Conservation (phyloP, 129 eudicot species). For the Gnaphalium uliginosum region DNA sequence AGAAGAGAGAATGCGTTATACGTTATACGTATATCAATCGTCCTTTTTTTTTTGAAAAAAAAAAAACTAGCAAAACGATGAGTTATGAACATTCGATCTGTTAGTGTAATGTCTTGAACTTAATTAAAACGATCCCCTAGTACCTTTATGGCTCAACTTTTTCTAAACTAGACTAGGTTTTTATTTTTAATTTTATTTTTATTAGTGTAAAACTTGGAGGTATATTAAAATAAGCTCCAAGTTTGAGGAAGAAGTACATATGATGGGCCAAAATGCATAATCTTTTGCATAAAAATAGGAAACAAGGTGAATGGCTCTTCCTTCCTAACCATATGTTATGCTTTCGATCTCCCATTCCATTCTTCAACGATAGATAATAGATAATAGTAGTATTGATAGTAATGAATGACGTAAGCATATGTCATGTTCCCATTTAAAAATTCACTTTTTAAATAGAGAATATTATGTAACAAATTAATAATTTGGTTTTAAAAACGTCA, state of each 20-base stretch:
- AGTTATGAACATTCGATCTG: background rate
- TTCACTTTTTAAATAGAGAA: too few species aligned
- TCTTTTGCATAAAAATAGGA: slow-evolving; percentile 19
- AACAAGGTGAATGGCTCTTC: slow-evolving; percentile 25
- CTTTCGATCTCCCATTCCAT: slow-evolving; percentile 16
- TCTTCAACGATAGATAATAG: background rate
- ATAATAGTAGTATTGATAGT: too few species aligned
- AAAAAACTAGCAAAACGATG: background rate
- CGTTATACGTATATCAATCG: background rate
- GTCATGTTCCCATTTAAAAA: too few species aligned
- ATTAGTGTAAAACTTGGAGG: too few species aligned
- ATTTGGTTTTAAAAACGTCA: too few species aligned
- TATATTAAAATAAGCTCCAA: background rate
- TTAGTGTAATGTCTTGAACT: too few species aligned
- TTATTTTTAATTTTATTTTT: too few species aligned
- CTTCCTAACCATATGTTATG: slow-evolving; percentile 32
- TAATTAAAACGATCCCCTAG: too few species aligned
- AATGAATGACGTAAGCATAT: slow-evolving; percentile 12
- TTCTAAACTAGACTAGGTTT: background rate
- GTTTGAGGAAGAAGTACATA: slow-evolving; percentile 19
- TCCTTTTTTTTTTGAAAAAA: too few species aligned
- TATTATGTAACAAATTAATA: too few species aligned
- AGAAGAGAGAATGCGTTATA: background rate
- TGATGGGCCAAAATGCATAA: slow-evolving; percentile 32
- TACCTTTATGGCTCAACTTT: background rate